Base-by-base conservation (phyloP, 2,329 filamentous ascomycete species). In the Verticillium tricorpus region DNA sequence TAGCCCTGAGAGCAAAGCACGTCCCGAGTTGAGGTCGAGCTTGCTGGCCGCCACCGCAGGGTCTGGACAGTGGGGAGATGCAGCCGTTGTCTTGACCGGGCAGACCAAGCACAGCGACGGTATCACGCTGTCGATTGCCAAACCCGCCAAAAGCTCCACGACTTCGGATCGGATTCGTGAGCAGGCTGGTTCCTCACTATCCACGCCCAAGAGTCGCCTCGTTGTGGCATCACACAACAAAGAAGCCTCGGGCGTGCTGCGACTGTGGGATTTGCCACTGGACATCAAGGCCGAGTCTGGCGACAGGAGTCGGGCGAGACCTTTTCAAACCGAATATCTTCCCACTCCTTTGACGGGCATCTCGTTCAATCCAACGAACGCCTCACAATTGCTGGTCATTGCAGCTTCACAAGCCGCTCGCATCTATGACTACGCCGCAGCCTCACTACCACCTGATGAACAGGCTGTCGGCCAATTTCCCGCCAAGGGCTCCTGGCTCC, bases 51-150 rank as follows among this genome's bases (percentile, higher is more conserved):
- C 80, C 22, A 81, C 79, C 64, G 82, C 82, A 39, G 86, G 86
- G 19, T 84, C 81, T 35, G 85, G 86, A 45, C 80, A 79, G n/a
- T 89, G 86, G 85, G 85, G 85, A 7, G 86, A 89, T 72, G 81
- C 80, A 0, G 72, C 89, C 28, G 77, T 82, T 1, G 70, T 81
- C 12, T 77, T 89, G 7, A 73, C 74, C 19, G 85, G 86, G 1
- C 84, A 86, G 68, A 74, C 76, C 56, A 82, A 78, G 63, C 74
- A 78, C 32, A 83, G 82, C 35, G 78, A 85, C 63, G 84, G 83
- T 5, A 69, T 89, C 12, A 82, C 86, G 2, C 80, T 89, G 62
- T 81, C 80, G 2, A 66, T 86, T 25, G 71, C 82, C 37, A 78
- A 76, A 65, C 74, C 78, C 1, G 11, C 28, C n/a, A 78, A 77